Conservation (phyloP, 2,329 filamentous ascomycete genomes). For the Fusarium secorum region DNA sequence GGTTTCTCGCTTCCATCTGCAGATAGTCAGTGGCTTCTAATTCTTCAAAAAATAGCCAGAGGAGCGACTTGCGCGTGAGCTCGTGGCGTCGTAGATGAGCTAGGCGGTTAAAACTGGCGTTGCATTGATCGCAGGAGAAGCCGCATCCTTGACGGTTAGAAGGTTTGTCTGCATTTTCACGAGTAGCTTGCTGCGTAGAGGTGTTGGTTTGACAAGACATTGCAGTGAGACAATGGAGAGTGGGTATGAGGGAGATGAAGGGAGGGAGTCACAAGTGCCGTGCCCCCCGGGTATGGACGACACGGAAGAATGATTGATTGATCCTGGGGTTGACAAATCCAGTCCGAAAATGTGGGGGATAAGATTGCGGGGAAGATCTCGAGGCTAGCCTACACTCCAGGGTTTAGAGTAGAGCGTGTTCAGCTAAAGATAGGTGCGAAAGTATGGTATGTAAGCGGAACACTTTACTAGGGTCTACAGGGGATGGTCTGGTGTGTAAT, state of each 20-base stretch:
- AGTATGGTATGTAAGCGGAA: not conserved
- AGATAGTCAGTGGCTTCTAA: not conserved
- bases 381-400: not conserved
- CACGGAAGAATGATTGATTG: not conserved
- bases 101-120: not conserved
- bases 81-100: constrained; percentile 2
- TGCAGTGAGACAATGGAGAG: not conserved
- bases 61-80: not conserved
- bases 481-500: not conserved
- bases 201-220: constrained; percentile 2
- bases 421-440: not conserved
- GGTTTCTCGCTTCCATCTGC: not conserved
- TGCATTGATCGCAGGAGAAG: not conserved
- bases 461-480: not conserved
- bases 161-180: not conserved
- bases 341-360: not conserved
- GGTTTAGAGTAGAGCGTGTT: not conserved
- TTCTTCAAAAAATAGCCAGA: not conserved
- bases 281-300: not conserved
- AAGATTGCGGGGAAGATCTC: not conserved
- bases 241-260: not conserved
- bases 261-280: not conserved
- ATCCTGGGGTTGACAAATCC: not conserved
- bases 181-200: not conserved
- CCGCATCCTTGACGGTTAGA: not conserved